Evolutionary conservation across 306 rosid genomes (phyloP).

Genomic region (Psophocarpus tetragonolobus): DNA sequence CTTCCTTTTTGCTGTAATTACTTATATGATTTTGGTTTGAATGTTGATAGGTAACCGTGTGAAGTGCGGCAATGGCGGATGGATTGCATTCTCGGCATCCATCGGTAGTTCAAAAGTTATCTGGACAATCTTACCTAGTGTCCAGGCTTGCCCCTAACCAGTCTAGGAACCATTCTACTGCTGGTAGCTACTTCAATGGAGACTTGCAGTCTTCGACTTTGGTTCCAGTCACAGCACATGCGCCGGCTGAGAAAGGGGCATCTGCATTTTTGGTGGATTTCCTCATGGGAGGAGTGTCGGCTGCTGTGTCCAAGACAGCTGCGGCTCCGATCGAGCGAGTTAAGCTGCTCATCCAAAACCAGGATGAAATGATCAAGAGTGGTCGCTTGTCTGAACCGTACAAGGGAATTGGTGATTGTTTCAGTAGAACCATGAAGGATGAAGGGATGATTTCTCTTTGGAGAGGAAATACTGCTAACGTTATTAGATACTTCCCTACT

Average conservation of each 20-base stretch:
- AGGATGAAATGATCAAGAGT: conserved; percentile 72
- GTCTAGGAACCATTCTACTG: conserved; percentile 30
- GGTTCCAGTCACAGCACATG: conserved; percentile 50
- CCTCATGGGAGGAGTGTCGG: conserved; percentile 84
- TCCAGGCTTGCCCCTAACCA: conserved; percentile 55
- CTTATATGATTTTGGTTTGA: conserved; percentile 14
- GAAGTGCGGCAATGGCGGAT: conserved; percentile 56
- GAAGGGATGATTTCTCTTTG: conserved; percentile 70
- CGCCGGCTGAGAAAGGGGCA: conserved; percentile 64
- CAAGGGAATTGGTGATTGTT: conserved; percentile 75
- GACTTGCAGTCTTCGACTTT: conserved; percentile 44
- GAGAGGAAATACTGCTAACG: conserved; percentile 88
- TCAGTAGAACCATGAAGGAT: conserved; percentile 69
- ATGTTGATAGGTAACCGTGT: conserved; percentile 50
- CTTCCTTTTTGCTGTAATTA: not conserved
- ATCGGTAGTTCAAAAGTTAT: conserved; percentile 61
- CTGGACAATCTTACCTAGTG: conserved; percentile 57
- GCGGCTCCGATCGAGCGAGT: conserved; percentile 87
- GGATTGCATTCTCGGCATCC: conserved; percentile 45
- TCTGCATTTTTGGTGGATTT: conserved; percentile 58
- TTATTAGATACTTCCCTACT: conserved; percentile 84
- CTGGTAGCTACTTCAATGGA: conserved; percentile 41
- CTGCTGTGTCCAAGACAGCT: conserved; percentile 81
- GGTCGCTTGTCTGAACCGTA: conserved; percentile 76
- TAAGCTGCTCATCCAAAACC: conserved; percentile 71